Base-by-base conservation (phyloP, 83 land plant genomes). In the Larix sibirica region DNA sequence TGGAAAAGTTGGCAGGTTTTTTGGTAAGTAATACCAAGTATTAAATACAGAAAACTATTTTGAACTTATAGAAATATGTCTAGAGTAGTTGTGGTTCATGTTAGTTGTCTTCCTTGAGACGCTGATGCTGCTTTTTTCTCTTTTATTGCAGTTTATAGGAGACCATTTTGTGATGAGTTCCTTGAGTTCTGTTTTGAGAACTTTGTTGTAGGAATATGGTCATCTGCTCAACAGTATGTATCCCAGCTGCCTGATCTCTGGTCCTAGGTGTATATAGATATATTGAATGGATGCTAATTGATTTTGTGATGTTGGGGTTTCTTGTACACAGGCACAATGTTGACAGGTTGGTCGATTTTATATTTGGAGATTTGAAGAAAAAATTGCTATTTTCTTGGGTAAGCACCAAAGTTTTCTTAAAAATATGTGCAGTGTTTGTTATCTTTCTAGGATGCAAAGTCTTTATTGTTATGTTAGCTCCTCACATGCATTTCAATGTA, bases 371-470 rank as follows among this genome's bases (percentile, higher is more conserved):
- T 54, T 54, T 24, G 79, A 77, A 26, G 47, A 54, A 23, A 16
- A 77, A 77, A 58, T 77, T 77, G 79, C 36, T 54, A 24, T 77
- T 77, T 77, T 26, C 33, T 54, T 77, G 79, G 79, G 79, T 77
- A 77, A 75, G 79, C 42, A 16, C n/a, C 0, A 9, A 50, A 50
- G 12, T 10, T 50, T 9, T 50, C 12, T 50, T 1, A 50, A 50
- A 50, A 9, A 9, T 50, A 50, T 50, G 54, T 50, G 54, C 54
- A 50, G 54, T 50, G 54, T 9, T 50, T 50, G 54, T 50, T 10
- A 50, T 2, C 54, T 50, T 10, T 50, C 54, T 50, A 9, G 54
- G 12, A 50, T 50, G 12, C 54, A 50, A 9, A 50, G 54, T 50
- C 54, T 50, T 50, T 2, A 50, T 50, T 50, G 54, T 50, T 9